Evolutionary conservation across 805 yeast species (phyloP), one percentile per base, ranked within the genome.

Genomic region (Candida manassasensis): DNA sequence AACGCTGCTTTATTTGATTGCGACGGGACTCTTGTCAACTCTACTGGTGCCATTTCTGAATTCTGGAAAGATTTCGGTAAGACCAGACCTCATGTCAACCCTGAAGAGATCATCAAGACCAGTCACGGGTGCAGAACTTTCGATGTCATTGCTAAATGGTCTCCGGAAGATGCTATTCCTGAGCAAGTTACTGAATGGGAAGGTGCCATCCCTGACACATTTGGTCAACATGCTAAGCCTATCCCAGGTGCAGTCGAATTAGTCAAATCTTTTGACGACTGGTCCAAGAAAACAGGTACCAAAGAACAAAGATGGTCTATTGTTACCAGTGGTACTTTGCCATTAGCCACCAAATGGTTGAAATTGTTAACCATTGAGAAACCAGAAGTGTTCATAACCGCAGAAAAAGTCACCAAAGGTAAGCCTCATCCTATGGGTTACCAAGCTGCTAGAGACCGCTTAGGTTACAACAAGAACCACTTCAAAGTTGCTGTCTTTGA

Each of bases 371-470:
- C 61, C 28, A 71, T 73, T 33, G 69, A 70, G 37, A 67, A 70
- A 57, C 95, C 95, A 33, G 76, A 80, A 46, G 73, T 77, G 31
- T 86, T 86, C 66, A 80, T 86, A 53, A 81, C 93, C 31, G 93
- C 94, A 32, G 87, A 80, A 62, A 79, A 77, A 57, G 93, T 85
- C 45, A 64, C 71, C 41, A 69, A 72, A 51, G 95, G 95, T 53
- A 85, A 85, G 70, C 95, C 95, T 28, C 74, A 83, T 63, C 95
- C 95, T 28, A 81, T 80, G 67, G 93, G 94, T 36, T 85, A 85
- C 67, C 67, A 73, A 44, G 56, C 65, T 53, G 86, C 85, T 42
- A 69, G 75, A 57, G 50, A 62, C 39, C 47, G 68, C 27, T 59
- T 71, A 45, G 71, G 73, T 18, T 67, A 62, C 47, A 59, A 60